These are phyloP conservation scores for Thinopyrum elongatum DNA, from an alignment of 176 grass and related monocot species.

Conservation along the genomic window DNA sequence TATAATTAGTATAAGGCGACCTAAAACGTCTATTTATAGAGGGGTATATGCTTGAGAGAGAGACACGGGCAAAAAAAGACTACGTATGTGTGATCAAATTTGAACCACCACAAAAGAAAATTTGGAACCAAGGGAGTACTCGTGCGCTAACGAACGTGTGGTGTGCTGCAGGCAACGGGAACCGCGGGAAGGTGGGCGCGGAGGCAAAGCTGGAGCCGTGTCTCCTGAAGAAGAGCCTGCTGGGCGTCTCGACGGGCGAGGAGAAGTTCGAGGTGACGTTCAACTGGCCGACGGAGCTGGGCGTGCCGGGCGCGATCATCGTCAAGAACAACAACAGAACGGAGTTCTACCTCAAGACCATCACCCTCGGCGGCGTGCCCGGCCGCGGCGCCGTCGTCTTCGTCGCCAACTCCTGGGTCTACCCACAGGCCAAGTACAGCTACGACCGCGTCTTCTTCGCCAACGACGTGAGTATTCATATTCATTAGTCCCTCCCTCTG, in stretches of 20 bases:
- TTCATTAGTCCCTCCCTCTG: too few relatives aligned
- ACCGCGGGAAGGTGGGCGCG: not conserved
- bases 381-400: slow-evolving; percentile 22
- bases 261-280: not conserved
- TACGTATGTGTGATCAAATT: too few relatives aligned
- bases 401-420: slow-evolving; percentile 36
- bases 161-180: slow-evolving; percentile 6
- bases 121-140: too few relatives aligned
- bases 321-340: slow-evolving; percentile 8
- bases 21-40: too few relatives aligned
- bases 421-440: not conserved
- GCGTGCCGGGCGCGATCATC: slow-evolving; percentile 1
- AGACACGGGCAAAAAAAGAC: too few relatives aligned
- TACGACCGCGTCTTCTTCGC: slow-evolving; percentile 36
- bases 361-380: not conserved
- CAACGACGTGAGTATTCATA: not conserved
- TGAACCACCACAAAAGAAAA: too few relatives aligned
- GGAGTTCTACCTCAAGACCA: slow-evolving; percentile 30
- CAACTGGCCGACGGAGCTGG: not conserved
- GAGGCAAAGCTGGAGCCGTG: slow-evolving; percentile 6
- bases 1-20: too few relatives aligned
- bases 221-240: not conserved
- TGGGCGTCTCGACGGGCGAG: not conserved
- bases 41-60: too few relatives aligned
- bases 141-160: too few relatives aligned